These are phyloP conservation scores for Echites panduratus DNA, from an alignment of 257 asterid genomes.

Conservation along the genomic window DNA sequence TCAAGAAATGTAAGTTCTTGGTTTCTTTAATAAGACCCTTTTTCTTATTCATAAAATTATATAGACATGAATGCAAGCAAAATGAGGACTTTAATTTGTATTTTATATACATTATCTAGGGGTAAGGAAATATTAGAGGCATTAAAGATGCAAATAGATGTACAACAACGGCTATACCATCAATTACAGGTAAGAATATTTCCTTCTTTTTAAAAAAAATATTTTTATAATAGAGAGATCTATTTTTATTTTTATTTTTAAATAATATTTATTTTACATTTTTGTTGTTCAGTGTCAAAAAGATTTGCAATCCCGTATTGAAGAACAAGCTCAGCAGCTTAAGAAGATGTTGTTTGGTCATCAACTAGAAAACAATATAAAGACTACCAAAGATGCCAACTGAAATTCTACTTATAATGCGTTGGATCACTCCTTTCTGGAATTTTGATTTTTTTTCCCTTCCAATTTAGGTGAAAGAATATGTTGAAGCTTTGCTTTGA, in stretches of 20 bases:
- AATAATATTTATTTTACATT: too few relatives aligned
- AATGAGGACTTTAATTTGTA: background rate
- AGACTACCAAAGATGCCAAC: background rate
- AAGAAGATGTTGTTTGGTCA: slow-evolving; percentile 52
- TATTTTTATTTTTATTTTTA: too few relatives aligned
- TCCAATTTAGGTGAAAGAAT: background rate
- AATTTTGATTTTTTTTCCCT: background rate
- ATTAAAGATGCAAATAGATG: slow-evolving; percentile 61
- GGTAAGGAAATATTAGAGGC: slow-evolving; percentile 70
- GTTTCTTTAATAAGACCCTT: background rate
- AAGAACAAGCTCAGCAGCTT: slow-evolving; percentile 60
- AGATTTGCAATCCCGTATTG: slow-evolving; percentile 54
- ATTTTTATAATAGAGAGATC: too few relatives aligned
- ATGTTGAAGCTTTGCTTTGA: background rate
- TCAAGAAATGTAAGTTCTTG: slow-evolving; percentile 27
- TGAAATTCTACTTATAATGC: too few relatives aligned
- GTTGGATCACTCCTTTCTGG: background rate
- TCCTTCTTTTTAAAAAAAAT: too few relatives aligned
- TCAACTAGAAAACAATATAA: slow-evolving; percentile 15
- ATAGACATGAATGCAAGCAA: background rate
- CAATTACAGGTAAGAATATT: slow-evolving; percentile 58
- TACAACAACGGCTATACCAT: slow-evolving; percentile 71
- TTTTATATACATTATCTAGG: slow-evolving; percentile 23
- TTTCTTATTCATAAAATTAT: background rate
- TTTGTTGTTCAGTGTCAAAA: slow-evolving; percentile 38